Evolutionary conservation across 495 filamentous ascomycete genomes (phyloP).

Genomic region (Cercophora sp.): DNA sequence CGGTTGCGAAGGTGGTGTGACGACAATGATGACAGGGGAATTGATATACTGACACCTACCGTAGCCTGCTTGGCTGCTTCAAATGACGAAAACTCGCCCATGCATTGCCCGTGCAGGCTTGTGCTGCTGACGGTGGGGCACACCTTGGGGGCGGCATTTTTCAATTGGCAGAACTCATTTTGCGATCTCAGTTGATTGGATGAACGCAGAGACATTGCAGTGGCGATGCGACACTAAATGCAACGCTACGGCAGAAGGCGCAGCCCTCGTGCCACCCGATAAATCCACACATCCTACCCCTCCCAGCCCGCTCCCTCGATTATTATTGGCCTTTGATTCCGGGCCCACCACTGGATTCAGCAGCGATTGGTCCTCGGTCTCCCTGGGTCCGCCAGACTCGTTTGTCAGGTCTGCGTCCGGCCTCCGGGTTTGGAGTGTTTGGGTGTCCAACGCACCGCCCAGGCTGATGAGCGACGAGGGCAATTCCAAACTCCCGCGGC

Average conservation of each 20-base stretch:
- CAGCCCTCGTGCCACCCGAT: conserved; percentile 21
- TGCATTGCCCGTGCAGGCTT: conserved; percentile 8
- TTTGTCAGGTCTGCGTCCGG: conserved; percentile 1
- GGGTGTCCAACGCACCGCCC: conserved; percentile 19
- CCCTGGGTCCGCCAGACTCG: not conserved
- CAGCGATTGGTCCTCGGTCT: too few species aligned
- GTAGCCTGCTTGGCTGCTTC: not conserved
- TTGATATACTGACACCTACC: conserved; percentile 9
- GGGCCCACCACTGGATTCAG: too few species aligned
- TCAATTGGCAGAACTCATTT: conserved; percentile 5
- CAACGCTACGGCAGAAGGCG: conserved; percentile 12
- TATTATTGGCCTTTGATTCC: conserved; percentile 4
- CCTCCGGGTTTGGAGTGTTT: conserved; percentile 7
- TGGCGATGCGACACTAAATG: conserved; percentile 18
- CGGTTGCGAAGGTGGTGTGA: conserved; percentile 15
- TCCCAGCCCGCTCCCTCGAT: not conserved
- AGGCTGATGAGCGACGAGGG: conserved; percentile 3
- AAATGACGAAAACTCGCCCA: conserved; percentile 7
- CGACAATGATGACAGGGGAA: not conserved
- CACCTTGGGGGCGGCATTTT: not conserved
- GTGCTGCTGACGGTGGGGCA: not conserved
- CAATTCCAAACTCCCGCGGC: conserved; percentile 18
- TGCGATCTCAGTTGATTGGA: conserved; percentile 2
- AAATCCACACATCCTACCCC: not conserved
- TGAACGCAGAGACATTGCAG: not conserved